Base-by-base conservation (phyloP, 2,329 filamentous ascomycete genomes). In the Bimuria novae-zelandiae region DNA sequence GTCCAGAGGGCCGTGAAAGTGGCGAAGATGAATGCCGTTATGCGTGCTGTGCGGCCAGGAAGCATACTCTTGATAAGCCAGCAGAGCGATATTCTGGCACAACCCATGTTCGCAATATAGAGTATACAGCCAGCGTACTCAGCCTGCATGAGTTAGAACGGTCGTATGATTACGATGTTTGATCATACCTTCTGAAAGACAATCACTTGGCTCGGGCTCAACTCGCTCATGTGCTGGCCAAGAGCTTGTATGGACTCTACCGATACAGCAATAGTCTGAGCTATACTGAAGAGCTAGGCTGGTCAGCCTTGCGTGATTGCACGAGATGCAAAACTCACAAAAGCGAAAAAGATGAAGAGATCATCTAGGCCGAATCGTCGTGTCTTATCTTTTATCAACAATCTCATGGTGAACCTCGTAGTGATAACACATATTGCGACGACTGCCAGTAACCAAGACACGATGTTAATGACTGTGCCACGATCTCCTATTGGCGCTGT, bases 91-190 rank as follows among this genome's bases (percentile, higher is more conserved):
- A 69, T 63, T 22, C 65, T 60, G 10, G 65, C 54, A 46, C 61
- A 68, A 27, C 68, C 68, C 60, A 70, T 61, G 52, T 68, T 70
- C 21, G 63, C 63, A 30, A 70, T 59, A 51, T 67, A 68, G 14
- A 68, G 52, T 32, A 69, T 68, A 33, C 52, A 63, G 1, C 53
- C 52, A 2, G 43, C 64, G 49, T 68, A 70, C 27, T 66, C 60
- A 29, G 66, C 42, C 67, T 70, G 32, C 4, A 2, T 1, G 11
- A n/a, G 41, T 63, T 43, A 65, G 52, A 1, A 25, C 2, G 10
- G 12, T 5, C n/a, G 14, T 7, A 29, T 3, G 16, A 8, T 10
- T 39, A 19, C 19, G 1, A 49, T 4, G 7, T 30, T n/a, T 3
- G 25, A 25, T 12, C 47, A 35, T 50, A 68, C 68, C 57, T 69